Conservation (phyloP, 805 yeast genomes). For the Ogataea nakhonphanomensis region DNA sequence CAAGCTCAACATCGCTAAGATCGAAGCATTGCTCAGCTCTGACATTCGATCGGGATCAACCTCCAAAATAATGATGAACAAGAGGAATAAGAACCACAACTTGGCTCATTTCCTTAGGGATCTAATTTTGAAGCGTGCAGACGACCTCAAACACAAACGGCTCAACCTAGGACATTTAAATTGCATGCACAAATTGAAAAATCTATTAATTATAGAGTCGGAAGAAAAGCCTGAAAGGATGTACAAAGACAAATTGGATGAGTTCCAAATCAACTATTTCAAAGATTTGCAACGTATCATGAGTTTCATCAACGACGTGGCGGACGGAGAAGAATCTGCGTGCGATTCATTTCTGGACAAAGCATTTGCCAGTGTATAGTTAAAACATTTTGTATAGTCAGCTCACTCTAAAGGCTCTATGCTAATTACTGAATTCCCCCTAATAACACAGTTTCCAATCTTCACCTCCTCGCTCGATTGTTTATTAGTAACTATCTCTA, state of each 20-base stretch:
- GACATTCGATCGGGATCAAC: slow-evolving; percentile 25
- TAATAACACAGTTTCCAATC: slow-evolving; percentile 39
- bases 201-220: slow-evolving; percentile 12
- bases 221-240: slow-evolving; percentile 1
- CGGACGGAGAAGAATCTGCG: slow-evolving; percentile 6
- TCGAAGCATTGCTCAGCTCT: slow-evolving; percentile 23
- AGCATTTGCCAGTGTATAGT: slow-evolving; percentile 6
- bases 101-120: slow-evolving; percentile 29
- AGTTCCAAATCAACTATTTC: slow-evolving; percentile 22
- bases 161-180: slow-evolving; percentile 25
- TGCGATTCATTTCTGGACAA: slow-evolving; percentile 8
- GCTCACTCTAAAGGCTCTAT: slow-evolving; percentile 37
- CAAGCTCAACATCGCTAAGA: slow-evolving; percentile 15
- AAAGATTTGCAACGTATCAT: slow-evolving; percentile 17
- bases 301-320: slow-evolving; percentile 11
- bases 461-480: slow-evolving; percentile 19
- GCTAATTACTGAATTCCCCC: slow-evolving; percentile 52
- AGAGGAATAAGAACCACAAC: slow-evolving; percentile 25
- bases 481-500: slow-evolving; percentile 13
- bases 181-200: slow-evolving; percentile 16
- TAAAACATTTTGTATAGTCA: background rate
- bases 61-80: slow-evolving; percentile 24
- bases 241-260: slow-evolving; percentile 8
- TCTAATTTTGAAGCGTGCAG: slow-evolving; percentile 19
- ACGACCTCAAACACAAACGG: slow-evolving; percentile 20